Evolutionary conservation across 2,329 filamentous ascomycete genomes (phyloP), one percentile per base, ranked within the genome.

Genomic region (Pseudophaeomoniella oleicola): DNA sequence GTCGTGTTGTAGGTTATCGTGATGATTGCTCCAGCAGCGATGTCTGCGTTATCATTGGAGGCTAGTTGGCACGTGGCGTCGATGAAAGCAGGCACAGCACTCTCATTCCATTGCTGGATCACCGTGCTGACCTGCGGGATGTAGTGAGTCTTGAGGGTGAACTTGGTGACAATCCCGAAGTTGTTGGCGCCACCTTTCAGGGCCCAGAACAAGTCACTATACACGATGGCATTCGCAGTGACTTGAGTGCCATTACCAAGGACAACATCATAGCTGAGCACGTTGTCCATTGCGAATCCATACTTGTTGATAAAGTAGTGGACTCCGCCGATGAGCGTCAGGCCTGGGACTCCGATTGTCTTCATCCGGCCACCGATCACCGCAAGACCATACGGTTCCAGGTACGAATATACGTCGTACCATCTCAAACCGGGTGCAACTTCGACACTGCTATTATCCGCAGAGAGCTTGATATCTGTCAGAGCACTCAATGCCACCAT

Each of bases 221-320:
- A 18, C 12, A 12, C 18, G 16, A 17, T 27, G 3, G 41, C 35
- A 3, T 37, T 51, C 3, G 47, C 54, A 3, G 37, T 46, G 13
- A 57, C 41, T 16, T 53, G 46, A 5, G 41, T 46, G 1, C 52
- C 53, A 27, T 54, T 49, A 2, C 50, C 52, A 2, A 55, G 48
- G 11, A 57, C 49, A 2, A 56, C 38, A 41, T 58, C 49, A 33
- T 48, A 60, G 30, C 48, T 54, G 22, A 50, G 32, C 1, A 59
- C 50, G 18, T 55, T 58, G 41, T 59, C 56, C 19, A 47, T 54
- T n/a, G 50, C 51, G 39, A 50, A 56, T 4, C 58, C 58, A 22
- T 53, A 47, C n/a, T 43, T 41, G 31, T 48, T 46, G 3, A 52
- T 52, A 35, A 54, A 52, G 36, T 49, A 57, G 2, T 53, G 54